Conservation (phyloP, 805 yeast genomes). For the Yamadazyma paraphyllophila region DNA sequence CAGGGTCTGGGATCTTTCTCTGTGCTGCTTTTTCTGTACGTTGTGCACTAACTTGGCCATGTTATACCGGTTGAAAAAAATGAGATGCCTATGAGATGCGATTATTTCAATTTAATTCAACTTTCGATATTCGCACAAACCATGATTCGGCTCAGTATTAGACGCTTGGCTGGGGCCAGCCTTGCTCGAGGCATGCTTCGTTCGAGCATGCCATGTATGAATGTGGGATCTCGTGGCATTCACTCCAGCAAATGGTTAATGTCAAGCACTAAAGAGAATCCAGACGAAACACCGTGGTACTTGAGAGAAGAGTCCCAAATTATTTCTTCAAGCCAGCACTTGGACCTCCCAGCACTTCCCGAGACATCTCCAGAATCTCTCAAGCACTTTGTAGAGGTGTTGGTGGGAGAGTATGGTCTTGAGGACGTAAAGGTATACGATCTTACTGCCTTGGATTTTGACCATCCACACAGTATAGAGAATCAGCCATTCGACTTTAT, state of each 20-base stretch:
- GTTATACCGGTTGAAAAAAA: background rate
- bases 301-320: slow-evolving; percentile 40
- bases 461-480: slow-evolving; percentile 27
- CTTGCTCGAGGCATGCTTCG: background rate
- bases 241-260: too few species aligned
- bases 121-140: background rate
- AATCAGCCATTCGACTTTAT: slow-evolving; percentile 32
- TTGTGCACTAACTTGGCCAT: slow-evolving; percentile 86
- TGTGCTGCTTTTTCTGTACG: slow-evolving; percentile 93
- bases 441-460: slow-evolving; percentile 39
- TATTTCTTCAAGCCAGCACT: too few species aligned
- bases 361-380: slow-evolving; percentile 53
- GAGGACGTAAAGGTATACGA: slow-evolving; percentile 64
- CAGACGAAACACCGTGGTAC: slow-evolving; percentile 56
- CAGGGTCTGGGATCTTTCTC: slow-evolving; percentile 86
- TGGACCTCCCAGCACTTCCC: slow-evolving; percentile 57
- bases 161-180: background rate
- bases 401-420: slow-evolving; percentile 65
- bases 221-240: too few species aligned
- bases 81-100: slow-evolving; percentile 8
- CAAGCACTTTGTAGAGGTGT: slow-evolving; percentile 39
- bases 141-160: background rate
- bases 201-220: background rate
- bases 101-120: background rate
- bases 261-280: background rate